Evolutionary conservation across 2,329 filamentous ascomycete species (phyloP).

Genomic region (Aspergillus sergii): DNA sequence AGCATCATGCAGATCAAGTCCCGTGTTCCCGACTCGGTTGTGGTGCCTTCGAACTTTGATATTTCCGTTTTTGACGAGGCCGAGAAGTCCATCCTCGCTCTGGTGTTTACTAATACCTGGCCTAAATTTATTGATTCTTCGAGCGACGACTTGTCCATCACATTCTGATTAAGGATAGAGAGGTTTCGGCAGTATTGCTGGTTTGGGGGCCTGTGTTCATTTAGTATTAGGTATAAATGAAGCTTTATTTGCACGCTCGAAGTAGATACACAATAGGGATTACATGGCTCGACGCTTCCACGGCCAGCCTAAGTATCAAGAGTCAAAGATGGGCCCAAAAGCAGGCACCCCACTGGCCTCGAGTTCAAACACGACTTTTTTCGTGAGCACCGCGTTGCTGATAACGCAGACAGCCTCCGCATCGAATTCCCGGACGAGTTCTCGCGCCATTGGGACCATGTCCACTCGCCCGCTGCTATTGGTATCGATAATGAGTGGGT

Average conservation of each 20-base stretch:
- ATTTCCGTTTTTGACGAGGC: not conserved
- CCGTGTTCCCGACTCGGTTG: not conserved
- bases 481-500: conserved; percentile 41
- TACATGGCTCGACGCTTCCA: not conserved
- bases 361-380: conserved; percentile 42
- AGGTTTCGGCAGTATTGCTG: too few species aligned
- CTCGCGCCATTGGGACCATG: conserved; percentile 28
- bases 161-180: not conserved
- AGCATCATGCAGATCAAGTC: not conserved
- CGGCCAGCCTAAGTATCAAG: not conserved
- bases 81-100: not conserved
- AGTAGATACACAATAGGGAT: not conserved
- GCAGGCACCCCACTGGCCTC: conserved; percentile 40
- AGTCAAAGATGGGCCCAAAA: conserved; percentile 20
- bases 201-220: not conserved
- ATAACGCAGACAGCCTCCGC: conserved; percentile 44
- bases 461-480: conserved; percentile 34
- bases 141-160: not conserved
- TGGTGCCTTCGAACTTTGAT: not conserved
- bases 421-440: conserved; percentile 29
- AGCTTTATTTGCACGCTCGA: not conserved
- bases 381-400: conserved; percentile 39
- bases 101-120: not conserved
- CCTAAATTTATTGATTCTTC: conserved; percentile 2
- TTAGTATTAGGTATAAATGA: not conserved